phyloP scores from a whole-genome alignment of 2,329 filamentous ascomycete species.

The Cercospora sp. region DNA sequence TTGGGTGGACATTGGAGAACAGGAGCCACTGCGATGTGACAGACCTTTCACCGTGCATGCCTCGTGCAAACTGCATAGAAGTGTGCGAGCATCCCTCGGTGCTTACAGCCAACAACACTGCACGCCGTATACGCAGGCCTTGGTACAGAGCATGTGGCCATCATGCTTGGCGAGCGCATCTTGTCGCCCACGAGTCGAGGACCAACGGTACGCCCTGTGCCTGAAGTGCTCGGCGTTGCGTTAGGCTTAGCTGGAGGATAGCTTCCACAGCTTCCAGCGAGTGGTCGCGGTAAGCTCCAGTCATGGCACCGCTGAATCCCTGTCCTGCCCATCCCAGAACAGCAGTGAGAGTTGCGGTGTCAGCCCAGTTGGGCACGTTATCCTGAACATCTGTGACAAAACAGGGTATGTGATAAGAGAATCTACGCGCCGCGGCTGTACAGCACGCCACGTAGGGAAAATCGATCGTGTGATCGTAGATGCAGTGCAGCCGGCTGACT shows the following conservation, averaged over 20 bases:
- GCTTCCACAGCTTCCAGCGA: background rate
- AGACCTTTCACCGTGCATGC: background rate
- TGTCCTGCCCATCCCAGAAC: background rate
- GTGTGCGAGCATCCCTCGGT: background rate
- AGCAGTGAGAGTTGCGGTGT: background rate
- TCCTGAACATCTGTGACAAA: background rate
- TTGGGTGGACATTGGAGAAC: background rate
- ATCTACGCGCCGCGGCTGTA: background rate
- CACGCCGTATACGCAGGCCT: background rate
- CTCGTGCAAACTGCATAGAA: background rate
- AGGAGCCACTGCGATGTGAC: background rate
- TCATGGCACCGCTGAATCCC: background rate
- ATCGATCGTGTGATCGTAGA: background rate
- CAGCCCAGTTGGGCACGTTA: background rate
- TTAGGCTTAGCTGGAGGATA: background rate
- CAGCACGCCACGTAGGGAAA: background rate
- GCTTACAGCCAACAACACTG: background rate
- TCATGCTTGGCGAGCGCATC: background rate
- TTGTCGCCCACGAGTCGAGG: background rate
- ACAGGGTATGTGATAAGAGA: background rate
- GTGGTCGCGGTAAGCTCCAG: background rate
- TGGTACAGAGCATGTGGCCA: background rate
- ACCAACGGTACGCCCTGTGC: background rate
- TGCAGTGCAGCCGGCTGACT: slow-evolving; percentile 4
- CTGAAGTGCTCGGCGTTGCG: background rate